Conservation (phyloP, 164 flowering plant species). For the Buxus sempervirens region DNA sequence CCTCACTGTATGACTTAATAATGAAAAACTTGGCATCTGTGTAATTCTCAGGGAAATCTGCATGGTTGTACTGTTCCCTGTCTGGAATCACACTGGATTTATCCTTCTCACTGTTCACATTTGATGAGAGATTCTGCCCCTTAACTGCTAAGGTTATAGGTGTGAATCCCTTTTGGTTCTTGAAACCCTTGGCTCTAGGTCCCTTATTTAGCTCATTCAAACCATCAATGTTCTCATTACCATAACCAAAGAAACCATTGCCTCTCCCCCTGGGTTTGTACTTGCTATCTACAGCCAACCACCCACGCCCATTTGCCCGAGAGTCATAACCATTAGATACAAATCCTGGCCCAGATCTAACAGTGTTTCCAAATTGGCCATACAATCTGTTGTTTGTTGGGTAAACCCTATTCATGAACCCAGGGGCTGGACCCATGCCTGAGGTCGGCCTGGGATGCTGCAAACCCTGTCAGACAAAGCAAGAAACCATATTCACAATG, state of each 20-base stretch:
- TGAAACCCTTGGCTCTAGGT: conserved; percentile 64
- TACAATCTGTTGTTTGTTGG: conserved; percentile 42
- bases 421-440: conserved; percentile 26
- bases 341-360: conserved; percentile 29
- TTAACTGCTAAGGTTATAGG: conserved; percentile 45
- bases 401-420: conserved; percentile 41
- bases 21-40: conserved; percentile 71
- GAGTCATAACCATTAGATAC: conserved; percentile 41
- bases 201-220: conserved; percentile 81
- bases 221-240: conserved; percentile 69
- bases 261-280: conserved; percentile 62
- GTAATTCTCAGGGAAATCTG: conserved; percentile 68
- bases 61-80: conserved; percentile 52
- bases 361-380: conserved; percentile 36
- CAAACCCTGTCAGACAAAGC: conserved; percentile 29
- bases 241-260: conserved; percentile 44
- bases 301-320: conserved; percentile 47
- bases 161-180: conserved; percentile 45
- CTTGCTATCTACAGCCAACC: conserved; percentile 56
- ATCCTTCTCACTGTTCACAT: conserved; percentile 35
- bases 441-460: conserved; percentile 27
- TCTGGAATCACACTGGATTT: conserved; percentile 28
- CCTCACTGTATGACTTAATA: conserved; percentile 92
- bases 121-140: conserved; percentile 40
- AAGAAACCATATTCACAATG: neutral